Conservation (phyloP, 345 rosid genomes). For the Salix suchowensis region DNA sequence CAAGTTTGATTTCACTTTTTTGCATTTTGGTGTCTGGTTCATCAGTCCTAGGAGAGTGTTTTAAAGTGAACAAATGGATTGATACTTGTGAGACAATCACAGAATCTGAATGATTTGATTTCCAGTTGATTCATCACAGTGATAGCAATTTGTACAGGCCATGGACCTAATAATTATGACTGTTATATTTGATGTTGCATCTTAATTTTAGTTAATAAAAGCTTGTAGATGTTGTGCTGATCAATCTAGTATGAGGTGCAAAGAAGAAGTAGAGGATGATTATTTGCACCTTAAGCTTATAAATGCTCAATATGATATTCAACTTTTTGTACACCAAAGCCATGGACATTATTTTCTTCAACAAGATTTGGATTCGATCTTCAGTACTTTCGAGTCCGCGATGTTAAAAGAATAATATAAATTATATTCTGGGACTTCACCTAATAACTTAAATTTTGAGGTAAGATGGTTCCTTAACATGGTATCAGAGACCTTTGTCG, state of each 20-base stretch:
- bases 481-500: too few relatives aligned
- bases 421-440: too few relatives aligned
- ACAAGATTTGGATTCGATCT: background rate
- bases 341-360: background rate
- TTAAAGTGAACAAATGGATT: constrained; percentile 3
- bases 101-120: background rate
- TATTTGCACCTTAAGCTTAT: background rate
- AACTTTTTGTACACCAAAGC: background rate
- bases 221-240: background rate
- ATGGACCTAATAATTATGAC: background rate
- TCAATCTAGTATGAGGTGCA: background rate
- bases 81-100: constrained; percentile 1
- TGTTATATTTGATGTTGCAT: background rate
- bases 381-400: background rate
- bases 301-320: background rate
- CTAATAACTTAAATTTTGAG: too few relatives aligned
- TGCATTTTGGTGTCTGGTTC: background rate
- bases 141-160: background rate
- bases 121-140: constrained; percentile 8
- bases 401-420: too few relatives aligned
- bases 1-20: constrained; percentile 9
- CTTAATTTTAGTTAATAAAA: background rate
- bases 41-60: background rate
- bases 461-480: too few relatives aligned
- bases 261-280: background rate